A percentile compares a stretch with the other conserved stretches of the same genome.
These are phyloP conservation scores for Gaillardinia entomophila DNA, from an alignment of 805 yeast species.

Conservation along the genomic window DNA sequence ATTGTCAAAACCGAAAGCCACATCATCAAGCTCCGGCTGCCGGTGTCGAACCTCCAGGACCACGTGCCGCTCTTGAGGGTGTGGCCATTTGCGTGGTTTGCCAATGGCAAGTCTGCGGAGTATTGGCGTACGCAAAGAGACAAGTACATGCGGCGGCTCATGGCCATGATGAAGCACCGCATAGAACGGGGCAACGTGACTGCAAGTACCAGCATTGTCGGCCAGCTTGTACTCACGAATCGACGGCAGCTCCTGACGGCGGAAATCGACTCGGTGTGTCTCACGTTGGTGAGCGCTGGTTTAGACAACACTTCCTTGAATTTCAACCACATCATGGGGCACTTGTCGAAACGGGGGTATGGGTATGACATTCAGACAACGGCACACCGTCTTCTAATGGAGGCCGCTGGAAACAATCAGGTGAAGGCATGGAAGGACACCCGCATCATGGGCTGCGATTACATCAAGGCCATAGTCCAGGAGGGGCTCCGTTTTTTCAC, in stretches of 20 bases:
- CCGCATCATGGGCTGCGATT: slow-evolving; percentile 35
- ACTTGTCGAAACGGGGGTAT: slow-evolving; percentile 38
- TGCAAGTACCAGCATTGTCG: slow-evolving; percentile 26
- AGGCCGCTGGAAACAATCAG: neutral
- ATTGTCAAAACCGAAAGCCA: slow-evolving; percentile 51
- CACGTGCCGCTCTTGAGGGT: slow-evolving; percentile 43
- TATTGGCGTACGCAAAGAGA: slow-evolving; percentile 38
- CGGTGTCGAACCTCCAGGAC: slow-evolving; percentile 50
- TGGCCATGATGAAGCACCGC: slow-evolving; percentile 6
- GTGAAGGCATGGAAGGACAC: slow-evolving; percentile 26
- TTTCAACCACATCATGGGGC: slow-evolving; percentile 56
- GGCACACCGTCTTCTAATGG: slow-evolving; percentile 26
- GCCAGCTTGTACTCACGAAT: slow-evolving; percentile 10
- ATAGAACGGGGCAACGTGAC: slow-evolving; percentile 15
- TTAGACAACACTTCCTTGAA: slow-evolving; percentile 66
- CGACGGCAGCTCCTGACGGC: slow-evolving; percentile 7
- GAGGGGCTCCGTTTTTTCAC: slow-evolving; percentile 61
- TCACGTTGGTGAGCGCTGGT: slow-evolving; percentile 78
- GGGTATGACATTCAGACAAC: slow-evolving; percentile 37
- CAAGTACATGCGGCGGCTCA: slow-evolving; percentile 40
- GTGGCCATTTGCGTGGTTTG: slow-evolving; percentile 11
- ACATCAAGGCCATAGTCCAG: slow-evolving; percentile 50
- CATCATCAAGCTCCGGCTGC: slow-evolving; percentile 54
- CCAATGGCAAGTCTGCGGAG: slow-evolving; percentile 8
- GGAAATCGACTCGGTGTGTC: slow-evolving; percentile 55